Evolutionary conservation across 208 protist species (phyloP), one percentile per base, ranked within the genome.

Genomic region (Trypanosoma conorhini): DNA sequence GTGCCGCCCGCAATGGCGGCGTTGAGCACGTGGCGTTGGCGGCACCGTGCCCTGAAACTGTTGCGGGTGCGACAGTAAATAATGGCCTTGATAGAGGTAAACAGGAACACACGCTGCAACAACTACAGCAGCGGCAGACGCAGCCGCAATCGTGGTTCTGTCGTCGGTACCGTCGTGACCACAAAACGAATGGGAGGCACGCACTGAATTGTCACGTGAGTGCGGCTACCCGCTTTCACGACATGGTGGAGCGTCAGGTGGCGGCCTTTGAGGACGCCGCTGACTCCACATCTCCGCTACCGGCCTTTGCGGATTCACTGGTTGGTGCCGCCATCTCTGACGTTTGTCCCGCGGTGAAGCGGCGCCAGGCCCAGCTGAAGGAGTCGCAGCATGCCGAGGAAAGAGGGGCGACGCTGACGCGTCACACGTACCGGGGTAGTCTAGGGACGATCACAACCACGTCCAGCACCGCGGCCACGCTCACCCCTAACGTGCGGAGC

Each of bases 251-350:
- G 42, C 62, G 70, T 17, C 42, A 56, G 12, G 46, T 70, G 15
- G 70, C 70, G 28, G 70, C 70, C 17, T 60, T 75, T 21, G 62
- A 63, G 21, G 33, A 24, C 19, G 42, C n/a, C 24, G 30, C 10
- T 19, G 0, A 52, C 17, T 19, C 30, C 24, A 62, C 22, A 0
- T 33, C 51, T 17, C 17, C 19, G 22, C 28, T 75, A 24, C 70
- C 70, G 26, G 52, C 51, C 19, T 76, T 76, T 66, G 72, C 64
- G 48, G 72, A 76, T 59, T 76, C 72, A 17, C 24, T 76, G 4
- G 72, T 76, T 13, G 72, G 72, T 22, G 72, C 72, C 13, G 72
- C 72, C 17, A 65, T 76, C n/a, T 67, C 63, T 1, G 64, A 68
- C 21, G 46, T 76, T 5, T 71, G 21, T 24, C 64, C 72, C 0